A percentile compares a stretch with the other conserved stretches of the same genome.
Evolutionary conservation across 2,329 filamentous ascomycete genomes (phyloP).

Genomic region (Paracoccidioides brasiliensis): DNA sequence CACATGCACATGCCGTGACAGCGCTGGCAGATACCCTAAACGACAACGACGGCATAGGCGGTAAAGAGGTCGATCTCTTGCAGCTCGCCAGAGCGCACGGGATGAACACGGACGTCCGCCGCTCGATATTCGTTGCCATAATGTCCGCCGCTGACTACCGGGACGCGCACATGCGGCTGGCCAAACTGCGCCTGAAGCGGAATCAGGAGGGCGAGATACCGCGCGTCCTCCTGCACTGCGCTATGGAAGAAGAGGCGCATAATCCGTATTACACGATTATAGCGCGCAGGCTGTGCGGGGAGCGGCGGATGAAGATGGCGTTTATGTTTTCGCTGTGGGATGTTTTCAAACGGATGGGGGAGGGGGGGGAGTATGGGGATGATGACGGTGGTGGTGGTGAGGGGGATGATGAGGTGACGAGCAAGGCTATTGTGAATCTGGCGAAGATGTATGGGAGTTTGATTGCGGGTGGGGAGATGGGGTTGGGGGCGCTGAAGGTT

Average conservation of each 20-base stretch:
- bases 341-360: slow-evolving; percentile 73
- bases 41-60: slow-evolving; percentile 32
- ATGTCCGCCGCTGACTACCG: slow-evolving; percentile 74
- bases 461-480: slow-evolving; percentile 46
- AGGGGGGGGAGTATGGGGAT: slow-evolving; percentile 47
- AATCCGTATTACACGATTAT: slow-evolving; percentile 91
- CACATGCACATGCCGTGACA: neutral
- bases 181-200: slow-evolving; percentile 73
- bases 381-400: slow-evolving; percentile 49
- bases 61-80: slow-evolving; percentile 47
- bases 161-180: slow-evolving; percentile 66
- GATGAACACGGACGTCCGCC: slow-evolving; percentile 74
- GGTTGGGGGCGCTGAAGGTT: slow-evolving; percentile 44
- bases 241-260: slow-evolving; percentile 67
- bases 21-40: slow-evolving; percentile 13
- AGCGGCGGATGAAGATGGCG: slow-evolving; percentile 58
- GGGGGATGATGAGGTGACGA: slow-evolving; percentile 33
- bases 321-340: slow-evolving; percentile 84
- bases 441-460: slow-evolving; percentile 54
- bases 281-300: slow-evolving; percentile 58
- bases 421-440: slow-evolving; percentile 52
- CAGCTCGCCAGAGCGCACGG: slow-evolving; percentile 67
- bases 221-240: slow-evolving; percentile 75
- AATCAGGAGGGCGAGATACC: slow-evolving; percentile 78
- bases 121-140: slow-evolving; percentile 85